These are phyloP conservation scores for Mayamaea pseudoterrestris DNA, from an alignment of 108 stramenopile species.

Conservation along the genomic window DNA sequence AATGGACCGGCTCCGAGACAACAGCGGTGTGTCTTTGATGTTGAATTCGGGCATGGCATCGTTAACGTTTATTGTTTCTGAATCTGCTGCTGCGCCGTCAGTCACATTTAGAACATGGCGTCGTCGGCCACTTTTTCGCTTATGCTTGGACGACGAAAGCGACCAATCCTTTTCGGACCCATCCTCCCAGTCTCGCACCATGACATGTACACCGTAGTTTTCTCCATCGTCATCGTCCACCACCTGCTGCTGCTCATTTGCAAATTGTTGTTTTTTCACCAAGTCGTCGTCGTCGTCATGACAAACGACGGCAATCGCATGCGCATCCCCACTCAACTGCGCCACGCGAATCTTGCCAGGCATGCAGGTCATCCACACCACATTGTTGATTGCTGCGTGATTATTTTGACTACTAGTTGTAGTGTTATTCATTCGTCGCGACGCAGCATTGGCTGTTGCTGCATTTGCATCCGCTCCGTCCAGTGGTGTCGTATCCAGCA, in stretches of 20 bases:
- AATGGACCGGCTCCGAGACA: slow-evolving; percentile 16
- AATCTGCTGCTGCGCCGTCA: background rate
- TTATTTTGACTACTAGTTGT: too few relatives aligned
- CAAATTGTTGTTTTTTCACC: too few relatives aligned
- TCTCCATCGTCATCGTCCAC: background rate
- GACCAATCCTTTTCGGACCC: slow-evolving; percentile 1
- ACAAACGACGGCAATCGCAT: slow-evolving; percentile 46
- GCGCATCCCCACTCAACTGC: slow-evolving; percentile 63
- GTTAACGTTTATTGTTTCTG: too few relatives aligned
- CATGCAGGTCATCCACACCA: slow-evolving; percentile 66
- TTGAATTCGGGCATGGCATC: too few relatives aligned
- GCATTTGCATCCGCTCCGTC: too few relatives aligned
- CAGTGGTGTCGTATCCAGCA: slow-evolving; percentile 28
- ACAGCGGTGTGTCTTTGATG: too few relatives aligned
- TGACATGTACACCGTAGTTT: slow-evolving; percentile 47
- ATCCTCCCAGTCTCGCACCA: slow-evolving; percentile 47
- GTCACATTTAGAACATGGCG: background rate
- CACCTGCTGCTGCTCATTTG: slow-evolving; percentile 15
- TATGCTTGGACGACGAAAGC: background rate
- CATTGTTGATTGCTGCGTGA: background rate
- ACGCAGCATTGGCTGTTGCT: too few relatives aligned
- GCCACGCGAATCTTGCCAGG: slow-evolving; percentile 29
- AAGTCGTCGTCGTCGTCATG: slow-evolving; percentile 24
- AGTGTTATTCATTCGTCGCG: too few relatives aligned
- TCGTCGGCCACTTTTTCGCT: background rate